Base-by-base conservation (phyloP, 164 flowering plant species). In the Tinospora cordifolia region DNA sequence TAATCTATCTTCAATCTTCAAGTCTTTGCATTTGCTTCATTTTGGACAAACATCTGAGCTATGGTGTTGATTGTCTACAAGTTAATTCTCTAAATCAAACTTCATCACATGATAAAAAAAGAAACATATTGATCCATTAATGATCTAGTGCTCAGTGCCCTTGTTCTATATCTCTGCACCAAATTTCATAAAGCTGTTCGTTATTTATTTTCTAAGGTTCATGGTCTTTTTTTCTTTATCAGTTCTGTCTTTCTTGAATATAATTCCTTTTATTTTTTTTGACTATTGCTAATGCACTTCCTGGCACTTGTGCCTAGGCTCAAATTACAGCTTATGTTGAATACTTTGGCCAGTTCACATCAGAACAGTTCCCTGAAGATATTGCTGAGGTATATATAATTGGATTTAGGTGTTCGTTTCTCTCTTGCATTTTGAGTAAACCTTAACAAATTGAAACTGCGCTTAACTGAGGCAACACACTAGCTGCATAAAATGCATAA, bases 281-380 rank as follows among this genome's bases (percentile, higher is more conserved):
- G 51, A 10, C 65, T 17, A 10, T 9, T 51, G 34, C 27, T 71
- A 51, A 71, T 7, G 6, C 9, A 36, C 21, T 14, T 54, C 26
- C 14, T 63, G 38, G 63, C 47, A 22, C 40, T 21, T 71, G 47
- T 47, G 44, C 39, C 15, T 68, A 93, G 98, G 93, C 86, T 77
- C 94, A 93, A 85, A 83, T 81, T 67, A 85, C 84, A 74, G 97
- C 98, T 12, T 93, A 91, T 80, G 98, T 91, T 72, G 97, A 93
- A 65, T 89, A 85, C 73, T 90, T 93, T 73, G 92, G 90, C 58
- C 98, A 93, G 76, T 93, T 90, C 79, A 91, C 91, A 69, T 90
- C 96, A 26, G 98, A 91, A 75, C 87, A 81, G 24, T 93, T 93
- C 74, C 88, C 97, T 44, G 97, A 91, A 44, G 97, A 93, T 74